Percentiles rank a stretch among this genome's conserved stretches.
phyloP scores from a whole-genome alignment of 2,329 filamentous ascomycete species.

The Emericellopsis cladophorae region DNA sequence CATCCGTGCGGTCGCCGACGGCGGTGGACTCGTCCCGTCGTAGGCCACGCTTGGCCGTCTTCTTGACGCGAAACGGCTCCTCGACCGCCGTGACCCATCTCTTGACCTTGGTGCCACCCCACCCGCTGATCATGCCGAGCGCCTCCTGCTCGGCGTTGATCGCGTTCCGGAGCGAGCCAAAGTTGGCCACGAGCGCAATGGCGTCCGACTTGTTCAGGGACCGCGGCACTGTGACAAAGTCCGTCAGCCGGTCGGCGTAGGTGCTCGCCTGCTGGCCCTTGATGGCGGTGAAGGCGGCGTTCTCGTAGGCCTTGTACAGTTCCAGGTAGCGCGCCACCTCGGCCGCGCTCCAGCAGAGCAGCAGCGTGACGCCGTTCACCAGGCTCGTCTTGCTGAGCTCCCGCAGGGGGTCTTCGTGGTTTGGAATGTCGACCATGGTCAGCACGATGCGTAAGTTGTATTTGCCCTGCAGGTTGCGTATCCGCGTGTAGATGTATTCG shows the following conservation, averaged over 20 bases:
- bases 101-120: slow-evolving; percentile 91
- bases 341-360: slow-evolving; percentile 87
- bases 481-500: slow-evolving; percentile 93
- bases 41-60: slow-evolving; percentile 41
- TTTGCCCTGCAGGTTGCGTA: slow-evolving; percentile 70
- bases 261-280: slow-evolving; percentile 71
- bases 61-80: slow-evolving; percentile 71
- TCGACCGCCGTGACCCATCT: slow-evolving; percentile 72
- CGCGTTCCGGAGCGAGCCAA: slow-evolving; percentile 77
- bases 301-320: slow-evolving; percentile 87
- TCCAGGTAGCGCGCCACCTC: slow-evolving; percentile 92
- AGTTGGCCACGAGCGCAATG: slow-evolving; percentile 77
- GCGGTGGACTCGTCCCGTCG: slow-evolving; percentile 9
- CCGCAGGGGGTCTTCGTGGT: slow-evolving; percentile 80
- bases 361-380: slow-evolving; percentile 83
- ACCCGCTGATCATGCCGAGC: slow-evolving; percentile 72
- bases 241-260: slow-evolving; percentile 77
- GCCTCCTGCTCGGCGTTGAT: slow-evolving; percentile 83
- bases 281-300: slow-evolving; percentile 69
- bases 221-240: slow-evolving; percentile 83
- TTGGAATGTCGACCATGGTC: slow-evolving; percentile 87
- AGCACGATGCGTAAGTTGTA: slow-evolving; percentile 80
- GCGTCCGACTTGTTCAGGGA: slow-evolving; percentile 94
- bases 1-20: neutral
- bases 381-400: slow-evolving; percentile 88